These are phyloP conservation scores for Ceratobasidium sp. DNA, from an alignment of 1,284 basidiomycete genomes.

Conservation along the genomic window DNA sequence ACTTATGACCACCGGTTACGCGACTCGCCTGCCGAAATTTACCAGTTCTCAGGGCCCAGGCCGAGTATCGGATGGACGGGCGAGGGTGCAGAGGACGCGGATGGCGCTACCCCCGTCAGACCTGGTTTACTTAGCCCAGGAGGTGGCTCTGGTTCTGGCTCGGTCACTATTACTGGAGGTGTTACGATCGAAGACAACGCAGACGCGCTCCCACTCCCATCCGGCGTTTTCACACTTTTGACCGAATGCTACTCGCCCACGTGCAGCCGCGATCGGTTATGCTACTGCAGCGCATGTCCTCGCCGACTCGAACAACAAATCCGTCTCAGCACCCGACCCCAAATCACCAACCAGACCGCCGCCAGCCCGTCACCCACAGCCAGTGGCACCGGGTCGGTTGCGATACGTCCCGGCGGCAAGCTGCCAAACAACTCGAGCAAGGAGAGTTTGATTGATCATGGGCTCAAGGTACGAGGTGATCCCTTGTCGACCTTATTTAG, in stretches of 20 bases:
- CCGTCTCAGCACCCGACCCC: slow-evolving; percentile 62
- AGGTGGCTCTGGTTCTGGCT: slow-evolving; percentile 63
- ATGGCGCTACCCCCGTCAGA: slow-evolving; percentile 50
- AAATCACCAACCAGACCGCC: slow-evolving; percentile 8
- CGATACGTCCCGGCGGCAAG: slow-evolving; percentile 75
- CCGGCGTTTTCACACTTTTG: slow-evolving; percentile 95
- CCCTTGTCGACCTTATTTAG: slow-evolving; percentile 51
- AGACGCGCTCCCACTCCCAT: slow-evolving; percentile 87
- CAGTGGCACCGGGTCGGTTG: slow-evolving; percentile 78
- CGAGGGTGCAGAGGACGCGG: slow-evolving; percentile 54
- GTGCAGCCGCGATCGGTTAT: slow-evolving; percentile 91
- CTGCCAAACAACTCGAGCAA: slow-evolving; percentile 69
- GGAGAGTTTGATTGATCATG: slow-evolving; percentile 83
- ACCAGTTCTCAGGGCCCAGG: slow-evolving; percentile 81
- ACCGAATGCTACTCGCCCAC: slow-evolving; percentile 99
- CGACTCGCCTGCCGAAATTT: slow-evolving; percentile 90
- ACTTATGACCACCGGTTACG: slow-evolving; percentile 97
- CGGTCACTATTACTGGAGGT: slow-evolving; percentile 47
- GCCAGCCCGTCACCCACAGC: slow-evolving; percentile 59
- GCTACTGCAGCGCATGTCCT: slow-evolving; percentile 98
- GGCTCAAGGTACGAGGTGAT: slow-evolving; percentile 65
- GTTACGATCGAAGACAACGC: slow-evolving; percentile 62
- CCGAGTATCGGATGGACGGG: slow-evolving; percentile 29
- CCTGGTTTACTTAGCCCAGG: slow-evolving; percentile 51
- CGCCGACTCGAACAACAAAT: slow-evolving; percentile 94